Percentiles rank a stretch among this genome's conserved stretches.
Evolutionary conservation across 2,329 filamentous ascomycete genomes (phyloP).

Genomic region (Myriosclerotinia curreyana): DNA sequence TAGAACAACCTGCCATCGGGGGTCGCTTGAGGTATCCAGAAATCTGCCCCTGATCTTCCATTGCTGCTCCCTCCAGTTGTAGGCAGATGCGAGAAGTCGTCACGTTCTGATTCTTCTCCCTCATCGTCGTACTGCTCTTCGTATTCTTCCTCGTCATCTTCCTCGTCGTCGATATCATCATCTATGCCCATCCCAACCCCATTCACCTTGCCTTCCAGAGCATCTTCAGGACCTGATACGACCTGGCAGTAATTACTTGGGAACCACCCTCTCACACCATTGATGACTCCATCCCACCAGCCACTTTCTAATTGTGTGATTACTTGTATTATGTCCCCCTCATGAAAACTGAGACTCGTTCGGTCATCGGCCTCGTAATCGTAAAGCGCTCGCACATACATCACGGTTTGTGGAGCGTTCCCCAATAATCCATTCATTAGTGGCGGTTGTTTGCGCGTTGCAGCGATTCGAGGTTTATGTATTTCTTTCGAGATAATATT

Average conservation of each 20-base stretch:
- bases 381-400: conserved; percentile 95
- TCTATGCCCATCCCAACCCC: conserved; percentile 46
- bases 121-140: conserved; percentile 59
- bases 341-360: conserved; percentile 93
- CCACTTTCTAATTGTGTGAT: conserved; percentile 97
- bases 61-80: conserved; percentile 63
- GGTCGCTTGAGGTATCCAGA: conserved; percentile 98
- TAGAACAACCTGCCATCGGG: conserved; percentile 91
- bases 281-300: conserved; percentile 99
- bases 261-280: conserved; percentile 96
- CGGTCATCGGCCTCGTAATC: conserved; percentile 97
- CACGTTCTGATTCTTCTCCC: conserved; percentile 60
- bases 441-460: conserved; percentile 34
- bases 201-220: conserved; percentile 59
- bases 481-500: conserved; percentile 23
- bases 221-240: conserved; percentile 72
- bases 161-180: conserved; percentile 62
- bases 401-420: conserved; percentile 60
- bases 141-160: conserved; percentile 68
- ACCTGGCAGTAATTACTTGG: conserved; percentile 97
- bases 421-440: conserved; percentile 61
- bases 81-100: conserved; percentile 56
- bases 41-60: conserved; percentile 84
- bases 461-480: conserved; percentile 28
- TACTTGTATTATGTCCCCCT: conserved; percentile 96